phyloP scores from a whole-genome alignment of 495 filamentous ascomycete species.

The Baudoinia panamericana region DNA sequence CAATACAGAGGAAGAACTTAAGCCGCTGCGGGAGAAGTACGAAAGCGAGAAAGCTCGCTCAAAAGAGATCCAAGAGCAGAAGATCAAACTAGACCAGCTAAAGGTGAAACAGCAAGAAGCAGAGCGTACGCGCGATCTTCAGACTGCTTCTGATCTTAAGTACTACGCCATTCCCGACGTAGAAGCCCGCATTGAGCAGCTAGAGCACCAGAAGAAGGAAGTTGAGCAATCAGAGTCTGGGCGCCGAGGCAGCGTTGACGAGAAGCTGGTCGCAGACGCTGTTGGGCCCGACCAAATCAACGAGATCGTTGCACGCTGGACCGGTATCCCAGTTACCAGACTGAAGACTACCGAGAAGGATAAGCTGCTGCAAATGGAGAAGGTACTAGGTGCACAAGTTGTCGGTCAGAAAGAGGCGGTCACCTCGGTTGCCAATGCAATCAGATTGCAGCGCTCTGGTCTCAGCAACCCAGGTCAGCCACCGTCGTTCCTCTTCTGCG shows the following conservation, averaged over 20 bases:
- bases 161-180: slow-evolving; percentile 97
- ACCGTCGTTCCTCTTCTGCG: slow-evolving; percentile 95
- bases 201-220: slow-evolving; percentile 66
- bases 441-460: slow-evolving; percentile 84
- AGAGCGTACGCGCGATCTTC: slow-evolving; percentile 66
- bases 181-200: slow-evolving; percentile 57
- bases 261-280: slow-evolving; percentile 68
- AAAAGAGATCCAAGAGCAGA: slow-evolving; percentile 87
- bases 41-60: slow-evolving; percentile 78
- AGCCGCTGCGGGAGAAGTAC: slow-evolving; percentile 88
- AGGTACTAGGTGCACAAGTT: slow-evolving; percentile 64
- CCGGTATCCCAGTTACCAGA: slow-evolving; percentile 87
- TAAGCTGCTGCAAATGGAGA: slow-evolving; percentile 92
- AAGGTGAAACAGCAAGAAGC: slow-evolving; percentile 87
- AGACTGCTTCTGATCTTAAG: slow-evolving; percentile 76
- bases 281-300: slow-evolving; percentile 98
- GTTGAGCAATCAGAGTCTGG: slow-evolving; percentile 62
- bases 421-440: slow-evolving; percentile 83
- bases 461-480: slow-evolving; percentile 91
- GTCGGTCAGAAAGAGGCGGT: slow-evolving; percentile 95
- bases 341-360: slow-evolving; percentile 94
- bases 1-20: slow-evolving; percentile 82
- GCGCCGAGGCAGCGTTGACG: slow-evolving; percentile 40
- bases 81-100: slow-evolving; percentile 79
- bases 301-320: slow-evolving; percentile 92